Evolutionary conservation across 1,284 basidiomycete species (phyloP).

Genomic region (Takashimella tepidaria): DNA sequence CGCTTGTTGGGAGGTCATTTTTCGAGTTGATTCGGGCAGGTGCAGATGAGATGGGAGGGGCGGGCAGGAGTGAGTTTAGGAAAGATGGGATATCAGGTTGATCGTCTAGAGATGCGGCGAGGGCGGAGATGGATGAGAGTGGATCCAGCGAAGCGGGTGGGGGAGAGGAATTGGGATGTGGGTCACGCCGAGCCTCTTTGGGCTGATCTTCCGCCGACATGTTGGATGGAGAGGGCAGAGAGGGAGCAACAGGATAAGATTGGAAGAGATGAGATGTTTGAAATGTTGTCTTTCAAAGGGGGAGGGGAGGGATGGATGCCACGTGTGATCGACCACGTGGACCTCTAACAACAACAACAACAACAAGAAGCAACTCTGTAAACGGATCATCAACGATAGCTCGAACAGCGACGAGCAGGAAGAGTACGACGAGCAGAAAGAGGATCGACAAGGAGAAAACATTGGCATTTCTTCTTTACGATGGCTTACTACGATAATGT

Average conservation of each 20-base stretch:
- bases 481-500: not conserved
- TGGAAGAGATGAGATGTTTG: not conserved
- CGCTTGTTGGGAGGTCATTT: no score
- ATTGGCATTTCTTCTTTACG: not conserved
- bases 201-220: not conserved
- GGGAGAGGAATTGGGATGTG: not conserved
- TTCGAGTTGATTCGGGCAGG: conserved; percentile 13
- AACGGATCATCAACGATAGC: not conserved
- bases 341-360: not conserved
- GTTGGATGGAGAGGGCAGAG: not conserved
- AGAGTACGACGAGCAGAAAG: conserved; percentile 11
- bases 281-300: no score
- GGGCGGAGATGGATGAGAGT: conserved; percentile 24
- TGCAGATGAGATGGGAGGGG: conserved; percentile 19
- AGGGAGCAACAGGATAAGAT: no score
- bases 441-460: not conserved
- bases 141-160: conserved; percentile 9
- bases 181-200: not conserved
- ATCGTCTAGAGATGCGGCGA: conserved; percentile 39
- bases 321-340: no score
- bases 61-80: conserved; percentile 40
- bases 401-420: not conserved
- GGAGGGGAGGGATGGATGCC: no score
- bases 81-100: conserved; percentile 40
- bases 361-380: not conserved